These are phyloP conservation scores for Termitomyces sp. DNA, from an alignment of 768 basidiomycete genomes.

Conservation along the genomic window DNA sequence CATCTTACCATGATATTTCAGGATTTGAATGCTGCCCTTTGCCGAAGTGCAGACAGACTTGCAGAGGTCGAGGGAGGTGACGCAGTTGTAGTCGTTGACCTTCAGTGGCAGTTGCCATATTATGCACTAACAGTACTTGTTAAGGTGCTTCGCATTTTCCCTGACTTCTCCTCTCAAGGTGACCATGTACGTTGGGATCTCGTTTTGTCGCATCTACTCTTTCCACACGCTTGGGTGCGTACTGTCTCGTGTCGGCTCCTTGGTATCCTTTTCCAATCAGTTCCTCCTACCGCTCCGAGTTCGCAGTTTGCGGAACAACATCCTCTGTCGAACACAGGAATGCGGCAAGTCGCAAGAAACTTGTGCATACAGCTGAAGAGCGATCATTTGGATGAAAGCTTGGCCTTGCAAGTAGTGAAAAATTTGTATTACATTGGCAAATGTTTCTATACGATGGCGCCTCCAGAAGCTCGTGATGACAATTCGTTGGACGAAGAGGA, in stretches of 20 bases:
- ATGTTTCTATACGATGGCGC: slow-evolving; percentile 54
- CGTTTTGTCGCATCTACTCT: slow-evolving; percentile 66
- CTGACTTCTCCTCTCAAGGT: slow-evolving; percentile 39
- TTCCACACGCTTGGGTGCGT: slow-evolving; percentile 94
- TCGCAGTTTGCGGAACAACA: slow-evolving; percentile 26
- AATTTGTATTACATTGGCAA: slow-evolving; percentile 92
- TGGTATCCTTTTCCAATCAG: slow-evolving; percentile 59
- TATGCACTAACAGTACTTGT: slow-evolving; percentile 64
- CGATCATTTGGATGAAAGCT: slow-evolving; percentile 62
- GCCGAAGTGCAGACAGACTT: slow-evolving; percentile 36
- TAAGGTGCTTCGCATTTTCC: slow-evolving; percentile 58
- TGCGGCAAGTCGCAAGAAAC: slow-evolving; percentile 71
- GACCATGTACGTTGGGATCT: slow-evolving; percentile 56
- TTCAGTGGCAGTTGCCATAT: slow-evolving; percentile 82
- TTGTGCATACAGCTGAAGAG: slow-evolving; percentile 78
- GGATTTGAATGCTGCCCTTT: slow-evolving; percentile 49
- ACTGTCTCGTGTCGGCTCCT: slow-evolving; percentile 73
- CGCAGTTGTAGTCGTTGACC: slow-evolving; percentile 49
- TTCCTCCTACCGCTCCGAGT: slow-evolving; percentile 36
- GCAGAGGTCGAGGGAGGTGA: slow-evolving; percentile 35
- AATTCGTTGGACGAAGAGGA: slow-evolving; percentile 20
- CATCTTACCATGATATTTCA: slow-evolving; percentile 47
- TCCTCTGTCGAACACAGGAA: slow-evolving; percentile 48
- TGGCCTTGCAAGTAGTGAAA: slow-evolving; percentile 86
- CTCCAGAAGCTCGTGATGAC: slow-evolving; percentile 13